Conservation (phyloP, 73 alveolate species). For the Stentor coeruleus region DNA sequence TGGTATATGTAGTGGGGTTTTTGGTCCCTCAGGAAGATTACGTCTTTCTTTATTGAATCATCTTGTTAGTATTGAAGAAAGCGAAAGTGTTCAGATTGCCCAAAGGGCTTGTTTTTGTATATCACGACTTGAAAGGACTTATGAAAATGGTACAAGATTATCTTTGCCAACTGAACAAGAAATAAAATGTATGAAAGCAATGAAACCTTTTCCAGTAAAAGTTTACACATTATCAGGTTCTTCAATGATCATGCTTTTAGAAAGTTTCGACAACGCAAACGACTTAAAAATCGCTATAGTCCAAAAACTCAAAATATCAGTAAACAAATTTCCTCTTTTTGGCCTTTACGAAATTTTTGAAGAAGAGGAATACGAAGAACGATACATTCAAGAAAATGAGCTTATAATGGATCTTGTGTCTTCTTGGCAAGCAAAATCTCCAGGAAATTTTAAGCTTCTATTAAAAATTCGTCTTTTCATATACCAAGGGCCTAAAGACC, state of each 20-base stretch:
- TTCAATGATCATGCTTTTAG: not conserved
- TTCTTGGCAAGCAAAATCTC: not conserved
- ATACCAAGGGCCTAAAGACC: not conserved
- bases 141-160: slow-evolving; percentile 18
- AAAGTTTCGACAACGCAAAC: not conserved
- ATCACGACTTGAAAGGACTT: not conserved
- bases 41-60: slow-evolving; percentile 10
- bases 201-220: slow-evolving; percentile 14
- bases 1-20: slow-evolving; percentile 20
- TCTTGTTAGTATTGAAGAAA: slow-evolving; percentile 5
- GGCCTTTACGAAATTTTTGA: not conserved
- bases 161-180: not conserved
- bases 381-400: slow-evolving; percentile 1
- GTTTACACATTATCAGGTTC: not conserved
- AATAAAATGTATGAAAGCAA: slow-evolving; percentile 6
- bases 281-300: not conserved
- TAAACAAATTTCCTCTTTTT: not conserved
- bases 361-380: not conserved
- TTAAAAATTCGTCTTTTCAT: not conserved
- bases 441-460: not conserved
- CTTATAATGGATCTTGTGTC: slow-evolving; percentile 4
- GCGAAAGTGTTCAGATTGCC: not conserved
- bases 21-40: not conserved
- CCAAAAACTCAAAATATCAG: not conserved
- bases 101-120: not conserved